phyloP scores from a whole-genome alignment of 441 rosid species.

The Populus trichocarpa region DNA sequence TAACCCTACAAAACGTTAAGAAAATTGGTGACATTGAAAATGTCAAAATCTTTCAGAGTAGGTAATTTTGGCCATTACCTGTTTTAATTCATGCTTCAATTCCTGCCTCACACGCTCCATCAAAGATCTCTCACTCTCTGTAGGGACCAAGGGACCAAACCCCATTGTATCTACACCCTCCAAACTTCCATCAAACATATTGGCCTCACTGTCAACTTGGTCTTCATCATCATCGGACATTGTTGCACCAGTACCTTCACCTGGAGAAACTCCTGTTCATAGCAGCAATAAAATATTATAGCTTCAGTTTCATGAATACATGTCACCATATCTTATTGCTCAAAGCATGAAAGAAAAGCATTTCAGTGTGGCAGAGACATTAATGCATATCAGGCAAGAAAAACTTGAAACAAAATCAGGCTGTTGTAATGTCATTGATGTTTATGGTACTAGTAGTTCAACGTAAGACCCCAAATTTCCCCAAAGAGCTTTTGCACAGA shows the following conservation, averaged over 20 bases:
- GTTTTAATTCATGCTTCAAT: conserved; percentile 91
- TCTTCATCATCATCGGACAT: conserved; percentile 99
- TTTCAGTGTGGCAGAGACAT: background rate
- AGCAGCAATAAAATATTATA: background rate
- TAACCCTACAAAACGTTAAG: conserved; percentile 55
- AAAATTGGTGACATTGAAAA: background rate
- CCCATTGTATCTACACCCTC: conserved; percentile 76
- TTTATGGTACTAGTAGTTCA: background rate
- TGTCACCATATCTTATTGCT: background rate
- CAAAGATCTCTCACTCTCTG: conserved; percentile 90
- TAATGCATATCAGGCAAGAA: background rate
- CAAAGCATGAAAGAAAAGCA: background rate
- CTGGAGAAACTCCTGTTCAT: conserved; percentile 83
- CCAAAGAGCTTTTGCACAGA: background rate
- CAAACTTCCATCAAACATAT: conserved; percentile 74
- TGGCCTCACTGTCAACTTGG: conserved; percentile 83
- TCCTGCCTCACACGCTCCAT: conserved; percentile 99
- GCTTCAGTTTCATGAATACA: background rate
- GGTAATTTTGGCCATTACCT: conserved; percentile 37
- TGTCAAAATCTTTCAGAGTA: background rate
- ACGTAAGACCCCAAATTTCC: background rate
- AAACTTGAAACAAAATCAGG: background rate
- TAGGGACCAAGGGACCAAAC: conserved; percentile 92
- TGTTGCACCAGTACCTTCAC: conserved; percentile 95
- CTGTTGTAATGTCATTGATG: background rate